Base-by-base conservation (phyloP, 495 filamentous ascomycete species). In the Trichoderma virens region DNA sequence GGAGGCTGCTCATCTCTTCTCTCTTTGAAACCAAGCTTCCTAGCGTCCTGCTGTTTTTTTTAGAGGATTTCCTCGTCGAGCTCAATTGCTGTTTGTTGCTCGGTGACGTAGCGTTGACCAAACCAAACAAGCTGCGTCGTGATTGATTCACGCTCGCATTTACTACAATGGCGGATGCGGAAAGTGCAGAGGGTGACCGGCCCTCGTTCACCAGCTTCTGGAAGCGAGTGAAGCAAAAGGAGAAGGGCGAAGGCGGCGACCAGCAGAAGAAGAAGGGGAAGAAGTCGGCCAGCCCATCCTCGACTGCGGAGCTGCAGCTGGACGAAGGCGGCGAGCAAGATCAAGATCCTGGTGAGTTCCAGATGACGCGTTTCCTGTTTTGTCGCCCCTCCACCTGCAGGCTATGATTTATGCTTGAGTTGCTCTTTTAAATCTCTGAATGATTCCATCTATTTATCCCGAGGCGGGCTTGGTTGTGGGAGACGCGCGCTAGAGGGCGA, bases 121-220 rank as follows among this genome's bases (percentile, higher is more conserved):
- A n/a, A n/a, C n/a, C n/a, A n/a, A n/a, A n/a, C n/a, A n/a, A n/a
- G n/a, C n/a, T n/a, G n/a, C n/a, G n/a, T n/a, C n/a, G n/a, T n/a
- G n/a, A n/a, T n/a, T n/a, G n/a, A n/a, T n/a, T n/a, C n/a, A n/a
- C n/a, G n/a, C n/a, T n/a, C n/a, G 32, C 11, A 13, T 13, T 45
- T 45, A 16, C 41, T 16, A 45, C 41, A 45, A 45, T n/a, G 41
- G 41, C 13, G 51, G 51, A 56, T 16, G 51, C 51, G 28, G 51
- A 30, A n/a, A 11, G 23, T 5, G 23, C 23, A 9, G 61, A 31
- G 23, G 0, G 7, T 18, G 39, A 51, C 11, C 61, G 61, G 25
- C 61, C 61, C 27, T 63, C 61, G 41, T 63, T 63, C 39, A 38
- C 38, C 1, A 9, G 32, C 25, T 63, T 63, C 34, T 63, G 61